These are phyloP conservation scores for Balamuthia mandrillaris DNA, from an alignment of 208 protist species.

Conservation along the genomic window DNA sequence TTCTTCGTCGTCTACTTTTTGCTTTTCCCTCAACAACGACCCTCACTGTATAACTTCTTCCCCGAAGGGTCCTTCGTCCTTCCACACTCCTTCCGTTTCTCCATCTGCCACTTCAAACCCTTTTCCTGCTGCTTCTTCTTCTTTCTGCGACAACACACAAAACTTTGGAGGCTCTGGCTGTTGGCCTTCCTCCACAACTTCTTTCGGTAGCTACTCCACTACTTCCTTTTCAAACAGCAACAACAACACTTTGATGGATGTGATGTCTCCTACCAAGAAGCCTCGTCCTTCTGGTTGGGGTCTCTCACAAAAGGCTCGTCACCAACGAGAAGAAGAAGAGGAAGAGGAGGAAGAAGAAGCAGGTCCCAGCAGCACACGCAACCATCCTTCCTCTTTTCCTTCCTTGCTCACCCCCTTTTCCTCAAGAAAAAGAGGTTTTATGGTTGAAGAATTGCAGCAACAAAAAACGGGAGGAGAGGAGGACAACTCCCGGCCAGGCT, in stretches of 20 bases:
- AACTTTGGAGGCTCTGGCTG: too few relatives aligned
- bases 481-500: background rate
- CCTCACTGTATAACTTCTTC: too few relatives aligned
- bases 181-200: background rate
- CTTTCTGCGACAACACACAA: too few relatives aligned
- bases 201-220: background rate
- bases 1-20: too few relatives aligned
- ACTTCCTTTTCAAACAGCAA: too few relatives aligned
- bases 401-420: too few relatives aligned
- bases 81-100: background rate
- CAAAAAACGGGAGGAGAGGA: background rate
- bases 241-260: background rate
- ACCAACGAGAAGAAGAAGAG: background rate
- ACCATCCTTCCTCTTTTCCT: background rate
- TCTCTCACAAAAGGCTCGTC: background rate
- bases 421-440: too few relatives aligned
- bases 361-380: background rate
- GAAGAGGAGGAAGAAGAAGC: background rate
- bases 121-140: background rate
- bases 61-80: too few relatives aligned
- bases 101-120: background rate
- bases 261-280: background rate
- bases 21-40: too few relatives aligned
- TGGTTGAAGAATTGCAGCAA: background rate
- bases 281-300: background rate